Base-by-base conservation (phyloP, 2,329 filamentous ascomycete species). In the Pseudocercospora pini-densiflorae region DNA sequence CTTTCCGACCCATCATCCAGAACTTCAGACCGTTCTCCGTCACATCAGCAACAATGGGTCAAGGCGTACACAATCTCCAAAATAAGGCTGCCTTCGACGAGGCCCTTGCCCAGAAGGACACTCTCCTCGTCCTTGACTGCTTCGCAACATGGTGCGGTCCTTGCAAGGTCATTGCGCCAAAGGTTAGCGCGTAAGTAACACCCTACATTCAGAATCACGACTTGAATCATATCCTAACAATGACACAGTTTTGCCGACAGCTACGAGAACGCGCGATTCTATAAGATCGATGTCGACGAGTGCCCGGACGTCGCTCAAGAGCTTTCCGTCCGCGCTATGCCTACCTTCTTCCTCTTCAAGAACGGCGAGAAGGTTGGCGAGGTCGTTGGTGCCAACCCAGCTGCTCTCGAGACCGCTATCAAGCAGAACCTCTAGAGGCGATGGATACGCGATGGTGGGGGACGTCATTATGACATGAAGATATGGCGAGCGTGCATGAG, bases 61-160 rank as follows among this genome's bases (percentile, higher is more conserved):
- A 79, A 71, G 82, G 82, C 69, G 83, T 85, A 36, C 83, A 85
- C 79, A 84, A 85, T 78, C 77, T 85, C 62, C 62, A 70, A 62
- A 92, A 89, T 71, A 86, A 85, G 77, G 76, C 81, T 24, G 87
- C 89, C 31, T 93, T 88, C 79, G 78, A 87, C 63, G 75, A 79
- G 33, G 85, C 86, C 64, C 73, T 90, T 66, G 77, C 82, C 63
- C 76, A 82, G 60, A 73, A 83, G 63, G 81, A 88, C 76, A 85
- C 84, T 61, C 80, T 91, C 70, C 87, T 97, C 73, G 83, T 97
- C 68, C 83, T 98, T 76, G 94, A 98, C 84, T 93, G 89, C 83
- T 93, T 91, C 80, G 94, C 94, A 64, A 88, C 84, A 69, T 97
- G 94, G 94, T 98, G 94, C 84, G 93, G 93, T 67, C 94, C 94